Evolutionary conservation across 352 stramenopile species (phyloP).

Genomic region (Phytopythium kandeliae): DNA sequence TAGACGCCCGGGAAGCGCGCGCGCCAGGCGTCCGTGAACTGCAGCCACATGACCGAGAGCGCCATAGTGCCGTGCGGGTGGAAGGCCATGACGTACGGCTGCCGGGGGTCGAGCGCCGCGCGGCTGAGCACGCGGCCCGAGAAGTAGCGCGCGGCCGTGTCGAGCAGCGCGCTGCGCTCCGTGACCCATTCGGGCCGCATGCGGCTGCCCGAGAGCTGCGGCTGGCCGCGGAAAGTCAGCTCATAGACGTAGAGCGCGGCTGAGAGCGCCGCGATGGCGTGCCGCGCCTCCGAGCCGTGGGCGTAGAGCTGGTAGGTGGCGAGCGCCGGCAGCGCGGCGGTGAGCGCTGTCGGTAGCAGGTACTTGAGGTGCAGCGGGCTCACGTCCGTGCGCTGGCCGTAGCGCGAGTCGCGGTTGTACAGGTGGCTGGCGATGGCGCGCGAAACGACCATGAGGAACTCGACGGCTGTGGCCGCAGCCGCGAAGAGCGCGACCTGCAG

Average conservation of each 20-base stretch:
- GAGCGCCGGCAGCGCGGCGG: conserved; percentile 31
- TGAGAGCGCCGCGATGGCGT: conserved; percentile 36
- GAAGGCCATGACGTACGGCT: conserved; percentile 73
- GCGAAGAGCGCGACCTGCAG: conserved; percentile 36
- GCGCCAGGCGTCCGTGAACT: conserved; percentile 66
- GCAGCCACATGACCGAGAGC: conserved; percentile 72
- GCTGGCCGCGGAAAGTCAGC: conserved; percentile 57
- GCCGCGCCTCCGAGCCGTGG: conserved; percentile 30
- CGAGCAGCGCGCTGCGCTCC: conserved; percentile 36
- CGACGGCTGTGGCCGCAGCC: conserved; percentile 21
- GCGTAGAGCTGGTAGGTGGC: conserved; percentile 50
- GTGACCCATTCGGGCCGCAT: conserved; percentile 40
- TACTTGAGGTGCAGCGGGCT: conserved; percentile 57
- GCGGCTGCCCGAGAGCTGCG: conserved; percentile 54
- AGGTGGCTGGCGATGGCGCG: conserved; percentile 49
- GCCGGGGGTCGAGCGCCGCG: conserved; percentile 40
- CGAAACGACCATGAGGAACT: conserved; percentile 55
- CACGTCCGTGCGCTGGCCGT: conserved; percentile 36
- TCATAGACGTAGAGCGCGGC: conserved; percentile 62
- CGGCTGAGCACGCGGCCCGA: conserved; percentile 50
- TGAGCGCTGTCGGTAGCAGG: conserved; percentile 31
- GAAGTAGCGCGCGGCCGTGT: conserved; percentile 63
- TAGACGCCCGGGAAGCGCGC: conserved; percentile 61
- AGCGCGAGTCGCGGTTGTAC: conserved; percentile 53
- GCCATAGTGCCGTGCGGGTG: conserved; percentile 80